These are phyloP conservation scores for Microsporum ferrugineum DNA, from an alignment of 2,329 filamentous ascomycete species.

Conservation along the genomic window DNA sequence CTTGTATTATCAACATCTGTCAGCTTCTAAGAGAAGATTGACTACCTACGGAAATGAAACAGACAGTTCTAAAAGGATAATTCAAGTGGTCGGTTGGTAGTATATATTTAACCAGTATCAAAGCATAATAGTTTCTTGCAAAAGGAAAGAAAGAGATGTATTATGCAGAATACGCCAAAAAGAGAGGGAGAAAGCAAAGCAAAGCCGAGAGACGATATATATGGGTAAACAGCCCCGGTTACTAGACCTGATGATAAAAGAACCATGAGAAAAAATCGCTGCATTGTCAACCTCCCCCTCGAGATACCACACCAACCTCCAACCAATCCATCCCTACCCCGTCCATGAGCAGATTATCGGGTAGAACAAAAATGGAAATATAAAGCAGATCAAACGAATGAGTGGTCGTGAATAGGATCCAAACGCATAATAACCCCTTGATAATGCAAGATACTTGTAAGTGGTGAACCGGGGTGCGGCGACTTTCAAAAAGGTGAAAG, in stretches of 20 bases:
- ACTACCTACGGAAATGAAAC: background rate
- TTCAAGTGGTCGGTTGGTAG: background rate
- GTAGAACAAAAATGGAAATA: background rate
- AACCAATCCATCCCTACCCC: background rate
- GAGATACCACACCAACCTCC: background rate
- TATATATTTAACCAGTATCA: background rate
- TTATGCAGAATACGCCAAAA: conserved; percentile 3
- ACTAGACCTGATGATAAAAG: background rate
- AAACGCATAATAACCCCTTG: conserved; percentile 3
- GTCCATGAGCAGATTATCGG: background rate
- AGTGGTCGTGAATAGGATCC: background rate
- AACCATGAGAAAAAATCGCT: background rate
- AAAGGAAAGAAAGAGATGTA: background rate
- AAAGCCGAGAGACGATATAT: conserved; percentile 3
- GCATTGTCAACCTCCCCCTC: background rate
- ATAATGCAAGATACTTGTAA: conserved; percentile 3
- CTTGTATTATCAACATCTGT: too few species aligned
- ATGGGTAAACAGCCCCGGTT: background rate
- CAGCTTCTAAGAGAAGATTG: too few species aligned
- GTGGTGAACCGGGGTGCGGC: background rate
- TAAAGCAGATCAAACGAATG: background rate
- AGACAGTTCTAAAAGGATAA: background rate
- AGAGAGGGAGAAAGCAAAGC: background rate
- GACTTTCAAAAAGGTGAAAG: background rate
- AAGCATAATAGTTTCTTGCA: background rate